phyloP scores from a whole-genome alignment of 176 grass and related monocot species.

The Areca catechu region DNA sequence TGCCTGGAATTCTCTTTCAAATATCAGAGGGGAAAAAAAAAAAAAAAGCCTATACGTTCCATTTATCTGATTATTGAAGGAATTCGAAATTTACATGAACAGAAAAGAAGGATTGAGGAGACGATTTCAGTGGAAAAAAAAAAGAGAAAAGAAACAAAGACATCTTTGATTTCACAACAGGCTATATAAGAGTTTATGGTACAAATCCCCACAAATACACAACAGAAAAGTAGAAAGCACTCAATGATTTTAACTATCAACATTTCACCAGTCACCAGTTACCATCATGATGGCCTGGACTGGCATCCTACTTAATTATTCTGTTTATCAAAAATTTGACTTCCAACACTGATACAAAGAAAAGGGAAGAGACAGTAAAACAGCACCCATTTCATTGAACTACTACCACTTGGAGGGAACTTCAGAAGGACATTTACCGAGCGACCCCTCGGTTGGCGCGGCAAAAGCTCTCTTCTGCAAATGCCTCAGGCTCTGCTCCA shows the following conservation, averaged over 20 bases:
- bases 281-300: conserved; percentile 40
- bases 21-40: too few species aligned
- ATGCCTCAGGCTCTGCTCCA: conserved; percentile 22
- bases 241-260: conserved; percentile 7
- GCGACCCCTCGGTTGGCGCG: neutral
- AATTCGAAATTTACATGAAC: too few species aligned
- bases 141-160: too few species aligned
- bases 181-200: too few species aligned
- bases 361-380: neutral
- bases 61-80: too few species aligned
- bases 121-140: too few species aligned
- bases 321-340: neutral
- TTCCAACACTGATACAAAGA: neutral
- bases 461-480: conserved; percentile 13
- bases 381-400: conserved; percentile 3
- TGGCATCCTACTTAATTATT: conserved; percentile 31
- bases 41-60: too few species aligned
- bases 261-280: conserved; percentile 35
- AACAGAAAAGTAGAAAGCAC: too few species aligned
- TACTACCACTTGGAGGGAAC: conserved; percentile 7
- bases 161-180: too few species aligned
- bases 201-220: too few species aligned
- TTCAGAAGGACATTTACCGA: neutral
- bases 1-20: too few species aligned
- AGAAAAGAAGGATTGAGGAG: too few species aligned